Base-by-base conservation (phyloP, 495 filamentous ascomycete genomes). In the Penicillium manginii region DNA sequence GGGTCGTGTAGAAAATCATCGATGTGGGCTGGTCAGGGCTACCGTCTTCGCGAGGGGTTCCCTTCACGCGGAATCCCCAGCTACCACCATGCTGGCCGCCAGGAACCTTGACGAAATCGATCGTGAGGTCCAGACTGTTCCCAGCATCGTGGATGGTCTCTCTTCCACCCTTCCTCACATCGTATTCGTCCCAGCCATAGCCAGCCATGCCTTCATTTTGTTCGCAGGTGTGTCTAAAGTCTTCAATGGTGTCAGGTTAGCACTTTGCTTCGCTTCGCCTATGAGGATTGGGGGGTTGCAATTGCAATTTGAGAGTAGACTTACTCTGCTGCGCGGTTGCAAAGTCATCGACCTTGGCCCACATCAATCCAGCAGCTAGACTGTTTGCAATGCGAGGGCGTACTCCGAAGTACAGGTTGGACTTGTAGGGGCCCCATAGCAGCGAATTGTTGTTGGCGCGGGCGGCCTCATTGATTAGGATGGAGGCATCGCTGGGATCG, bases 121-220 rank as follows among this genome's bases (percentile, higher is more conserved):
- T 97, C 29, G 88, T 92, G 59, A 98, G 81, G 74, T 98, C 93
- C 54, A 98, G 79, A 54, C 80, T 83, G 73, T 98, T 98, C 31
- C 85, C 88, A 17, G 83, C 86, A 66, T 98, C 94, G 65, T 92
- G 89, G 54, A 98, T 93, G 18, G 89, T 90, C 78, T 98, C 90
- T 21, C 87, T 79, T 48, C 94, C 94, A 62, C 94, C 94, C 43
- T 81, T 86, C 49, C 94, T 82, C 19, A 91, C 86, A 71, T 98
- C 94, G 74, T 96, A 98, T 65, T 94, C 80, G 61, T 98, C 93
- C 94, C 94, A 98, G 58, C 93, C 94, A 70, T 98, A 98, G 35
- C 94, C 92, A 42, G 86, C 86, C 89, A 98, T 97, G 57, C 88
- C 89, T 68, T 96, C 91, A 69, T 93, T 82, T 72, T 98, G 94